Base-by-base conservation (phyloP, 73 alveolate genomes). In the Halteria grandinella region DNA sequence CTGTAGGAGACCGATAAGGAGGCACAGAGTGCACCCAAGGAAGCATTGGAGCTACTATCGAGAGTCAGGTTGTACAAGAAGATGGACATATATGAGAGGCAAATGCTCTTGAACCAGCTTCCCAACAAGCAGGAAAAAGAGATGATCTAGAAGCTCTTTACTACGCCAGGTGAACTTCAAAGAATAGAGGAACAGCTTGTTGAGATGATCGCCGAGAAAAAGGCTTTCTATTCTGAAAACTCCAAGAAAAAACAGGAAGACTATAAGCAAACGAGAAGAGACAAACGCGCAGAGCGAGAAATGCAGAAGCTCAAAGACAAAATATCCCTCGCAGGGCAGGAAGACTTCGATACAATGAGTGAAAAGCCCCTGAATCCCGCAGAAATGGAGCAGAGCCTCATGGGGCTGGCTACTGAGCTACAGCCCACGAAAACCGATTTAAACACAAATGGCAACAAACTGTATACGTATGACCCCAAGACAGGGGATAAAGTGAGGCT, bases 371-470 rank as follows among this genome's bases (percentile, higher is more conserved):
- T 66, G 69, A 44, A 54, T 6, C 37, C 50, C 12, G 24, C 11
- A n/a, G 80, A 66, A 44, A 23, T 66, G 15, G 63, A 66, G 36
- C 52, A 44, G 29, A 66, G 69, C 18, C 18, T 66, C 25, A n/a
- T 66, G 12, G 64, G 55, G 7, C 41, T 51, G 25, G 66, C 52
- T 6, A 3, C 51, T 66, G 1, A 21, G 6, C 17, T 66, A 1
- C 18, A 21, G 10, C 80, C 80, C 20, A 66, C 64, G 5, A 41
- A 66, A 25, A 48, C 43, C 50, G 80, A 41, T 44, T 2, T 66
- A 5, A 57, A 66, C 27, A 57, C 17, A 17, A 11, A 44, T 18
- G 21, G 10, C 3, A 44, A 43, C 52, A 66, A 66, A 25, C 43
- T 45, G 15, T 66, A 34, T 44, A 47, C 10, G 37, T 12, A 45